phyloP scores from a whole-genome alignment of 257 asterid species.

The Primulina huaijiensis region DNA sequence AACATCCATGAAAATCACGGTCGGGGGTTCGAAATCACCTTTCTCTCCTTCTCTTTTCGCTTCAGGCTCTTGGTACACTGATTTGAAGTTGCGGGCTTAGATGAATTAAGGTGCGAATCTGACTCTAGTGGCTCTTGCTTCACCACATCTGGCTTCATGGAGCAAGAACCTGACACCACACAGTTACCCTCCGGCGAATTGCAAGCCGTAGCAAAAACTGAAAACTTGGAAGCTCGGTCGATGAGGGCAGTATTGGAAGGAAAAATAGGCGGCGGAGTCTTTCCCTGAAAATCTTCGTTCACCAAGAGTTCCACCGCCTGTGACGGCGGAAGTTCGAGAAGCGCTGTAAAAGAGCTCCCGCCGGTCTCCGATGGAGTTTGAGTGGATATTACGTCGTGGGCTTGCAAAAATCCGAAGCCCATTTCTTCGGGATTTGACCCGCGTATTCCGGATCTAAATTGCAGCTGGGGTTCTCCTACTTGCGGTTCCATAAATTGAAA shows the following conservation, averaged over 20 bases:
- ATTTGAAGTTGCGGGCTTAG: slow-evolving; percentile 52
- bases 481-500: slow-evolving; percentile 27
- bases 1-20: not conserved
- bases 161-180: slow-evolving; percentile 27
- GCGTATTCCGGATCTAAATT: slow-evolving; percentile 54
- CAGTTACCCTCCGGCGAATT: slow-evolving; percentile 35
- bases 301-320: slow-evolving; percentile 89
- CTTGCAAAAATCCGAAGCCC: slow-evolving; percentile 39
- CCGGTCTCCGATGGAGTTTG: slow-evolving; percentile 39
- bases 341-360: slow-evolving; percentile 79
- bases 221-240: slow-evolving; percentile 70
- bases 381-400: slow-evolving; percentile 35
- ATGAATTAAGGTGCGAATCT: slow-evolving; percentile 49
- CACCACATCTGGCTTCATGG: slow-evolving; percentile 37
- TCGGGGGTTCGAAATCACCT: slow-evolving; percentile 39
- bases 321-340: slow-evolving; percentile 79
- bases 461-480: slow-evolving; percentile 31
- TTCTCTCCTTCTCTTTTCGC: slow-evolving; percentile 81
- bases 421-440: slow-evolving; percentile 29
- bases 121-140: slow-evolving; percentile 77
- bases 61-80: slow-evolving; percentile 54
- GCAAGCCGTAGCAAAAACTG: slow-evolving; percentile 48
- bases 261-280: slow-evolving; percentile 49
- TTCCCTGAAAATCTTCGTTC: slow-evolving; percentile 38
- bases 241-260: slow-evolving; percentile 56